A percentile compares a stretch with the other conserved stretches of the same genome.
phyloP scores from a whole-genome alignment of 2,329 filamentous ascomycete genomes.

The Ophiostoma pallidulum region DNA sequence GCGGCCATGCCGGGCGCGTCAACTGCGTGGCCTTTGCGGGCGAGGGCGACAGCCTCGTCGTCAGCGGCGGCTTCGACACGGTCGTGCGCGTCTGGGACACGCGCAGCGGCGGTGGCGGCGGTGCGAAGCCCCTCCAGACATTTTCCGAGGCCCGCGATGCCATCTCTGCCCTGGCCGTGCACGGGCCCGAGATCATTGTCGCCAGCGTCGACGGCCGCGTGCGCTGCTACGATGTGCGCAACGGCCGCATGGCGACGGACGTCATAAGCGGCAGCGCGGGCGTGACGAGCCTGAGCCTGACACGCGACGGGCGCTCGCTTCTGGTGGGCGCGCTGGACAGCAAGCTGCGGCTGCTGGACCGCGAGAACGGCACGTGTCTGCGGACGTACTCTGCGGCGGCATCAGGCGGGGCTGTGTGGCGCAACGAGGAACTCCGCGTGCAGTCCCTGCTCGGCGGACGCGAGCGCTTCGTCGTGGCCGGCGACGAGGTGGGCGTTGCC shows the following conservation, averaged over 20 bases:
- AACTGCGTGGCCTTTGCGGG: slow-evolving; percentile 75
- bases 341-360: slow-evolving; percentile 71
- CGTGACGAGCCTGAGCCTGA: slow-evolving; percentile 67
- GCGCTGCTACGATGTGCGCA: slow-evolving; percentile 72
- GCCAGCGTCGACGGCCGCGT: slow-evolving; percentile 81
- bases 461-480: slow-evolving; percentile 70
- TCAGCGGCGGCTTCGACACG: slow-evolving; percentile 66
- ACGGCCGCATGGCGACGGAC: slow-evolving; percentile 61
- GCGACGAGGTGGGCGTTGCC: slow-evolving; percentile 55
- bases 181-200: slow-evolving; percentile 51
- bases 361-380: slow-evolving; percentile 61
- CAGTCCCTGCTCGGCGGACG: slow-evolving; percentile 64
- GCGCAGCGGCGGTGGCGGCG: slow-evolving; percentile 33
- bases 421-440: slow-evolving; percentile 64
- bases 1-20: slow-evolving; percentile 59
- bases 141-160: slow-evolving; percentile 65
- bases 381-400: slow-evolving; percentile 55
- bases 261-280: slow-evolving; percentile 47
- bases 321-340: slow-evolving; percentile 70
- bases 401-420: no score
- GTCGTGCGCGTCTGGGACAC: slow-evolving; percentile 69
- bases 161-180: slow-evolving; percentile 42
- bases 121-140: slow-evolving; percentile 58
- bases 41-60: slow-evolving; percentile 61
- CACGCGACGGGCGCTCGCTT: slow-evolving; percentile 63